phyloP scores from a whole-genome alignment of 2,329 filamentous ascomycete genomes.

The Hypoxylon sp. region DNA sequence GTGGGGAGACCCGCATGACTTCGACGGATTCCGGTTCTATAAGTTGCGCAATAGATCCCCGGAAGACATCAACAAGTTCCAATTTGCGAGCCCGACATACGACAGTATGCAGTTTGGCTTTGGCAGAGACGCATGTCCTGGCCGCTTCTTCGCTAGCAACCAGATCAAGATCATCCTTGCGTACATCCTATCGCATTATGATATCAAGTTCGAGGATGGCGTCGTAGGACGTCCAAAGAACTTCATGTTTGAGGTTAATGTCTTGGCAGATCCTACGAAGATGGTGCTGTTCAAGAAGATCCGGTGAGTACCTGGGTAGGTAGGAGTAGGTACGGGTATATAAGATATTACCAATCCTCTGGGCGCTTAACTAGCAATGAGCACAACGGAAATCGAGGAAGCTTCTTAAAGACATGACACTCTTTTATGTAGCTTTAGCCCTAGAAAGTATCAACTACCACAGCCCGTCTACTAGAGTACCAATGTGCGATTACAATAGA shows the following conservation, averaged over 20 bases:
- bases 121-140: conserved; percentile 57
- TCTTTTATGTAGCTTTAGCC: no score
- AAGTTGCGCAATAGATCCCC: conserved; percentile 43
- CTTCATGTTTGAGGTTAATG: conserved; percentile 51
- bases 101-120: conserved; percentile 56
- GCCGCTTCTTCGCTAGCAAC: conserved; percentile 57
- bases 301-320: conserved; percentile 1
- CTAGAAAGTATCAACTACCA: no score
- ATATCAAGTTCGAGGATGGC: conserved; percentile 46
- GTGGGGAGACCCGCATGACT: conserved; percentile 47
- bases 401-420: no score
- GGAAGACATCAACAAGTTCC: conserved; percentile 47
- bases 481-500: no score
- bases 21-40: conserved; percentile 51
- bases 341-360: neutral
- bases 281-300: conserved; percentile 49
- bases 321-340: neutral
- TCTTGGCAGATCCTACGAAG: conserved; percentile 47
- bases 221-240: conserved; percentile 46
- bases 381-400: no score
- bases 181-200: conserved; percentile 47
- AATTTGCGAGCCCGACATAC: conserved; percentile 53
- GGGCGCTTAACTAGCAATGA: no score
- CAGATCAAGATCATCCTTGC: conserved; percentile 55
- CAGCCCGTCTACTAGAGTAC: no score